Evolutionary conservation across 2,329 filamentous ascomycete genomes (phyloP), one percentile per base, ranked within the genome.

Genomic region (Mycocentrospora acerina): DNA sequence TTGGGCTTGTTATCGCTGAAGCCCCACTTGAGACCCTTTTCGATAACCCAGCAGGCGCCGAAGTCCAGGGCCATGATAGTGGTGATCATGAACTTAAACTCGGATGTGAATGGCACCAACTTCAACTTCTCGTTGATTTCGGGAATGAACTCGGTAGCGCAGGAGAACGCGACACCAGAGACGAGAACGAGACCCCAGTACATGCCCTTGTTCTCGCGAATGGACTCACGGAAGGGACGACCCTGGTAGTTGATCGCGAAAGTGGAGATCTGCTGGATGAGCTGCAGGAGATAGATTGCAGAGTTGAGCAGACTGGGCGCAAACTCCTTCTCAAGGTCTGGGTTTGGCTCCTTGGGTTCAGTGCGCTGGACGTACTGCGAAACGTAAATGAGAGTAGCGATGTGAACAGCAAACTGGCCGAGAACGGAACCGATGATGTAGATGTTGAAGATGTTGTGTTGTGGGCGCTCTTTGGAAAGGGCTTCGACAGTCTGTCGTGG

Each of bases 191-290:
- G 89, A 43, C 93, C 93, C 77, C 87, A 98, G 75, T 93, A 98
- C 93, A 98, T 98, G 66, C 88, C 90, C 68, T 83, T 86, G 76
- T 98, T 98, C 73, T 96, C 93, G 4, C 86, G 85, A 52, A 98
- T 89, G 15, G 86, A 87, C 72, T 98, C 93, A 44, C 93, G 88
- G 85, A 98, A 98, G 10, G 93, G 93, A 8, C 93, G 86, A 42
- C 93, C 93, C 71, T 98, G 93, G 75, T 98, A 98, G 76, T 98
- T 98, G 76, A 98, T 95, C 45, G 93, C 90, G 60, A 98, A 98
- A 3, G 93, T 98, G 16, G 90, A 96, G 63, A 98, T 95, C 70
- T 98, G 93, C 70, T 98, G 93, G 68, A 98, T 97, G 35, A 98
- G 83, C 63, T 97, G 93, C 27, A 98, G 81, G 17, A 98, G 86